phyloP scores from a whole-genome alignment of 257 asterid species.

The Solanum pimpinellifolium region DNA sequence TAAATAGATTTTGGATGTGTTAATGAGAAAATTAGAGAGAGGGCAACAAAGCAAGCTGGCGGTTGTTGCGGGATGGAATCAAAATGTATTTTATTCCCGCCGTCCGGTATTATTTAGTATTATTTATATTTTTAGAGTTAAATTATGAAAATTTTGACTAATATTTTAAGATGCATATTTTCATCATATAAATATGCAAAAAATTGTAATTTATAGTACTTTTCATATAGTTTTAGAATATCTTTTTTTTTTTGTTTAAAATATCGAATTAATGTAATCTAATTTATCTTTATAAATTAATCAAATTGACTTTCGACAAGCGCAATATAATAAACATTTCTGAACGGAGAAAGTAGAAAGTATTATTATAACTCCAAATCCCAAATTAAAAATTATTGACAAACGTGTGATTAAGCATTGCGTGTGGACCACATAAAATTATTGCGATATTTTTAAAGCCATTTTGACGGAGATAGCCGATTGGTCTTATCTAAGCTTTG shows the following conservation, averaged over 20 bases:
- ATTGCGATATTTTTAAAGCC: neutral
- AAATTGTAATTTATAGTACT: too few relatives aligned
- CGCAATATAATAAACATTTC: too few relatives aligned
- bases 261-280: too few relatives aligned
- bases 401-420: neutral
- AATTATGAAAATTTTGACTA: too few relatives aligned
- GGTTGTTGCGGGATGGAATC: neutral
- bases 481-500: neutral
- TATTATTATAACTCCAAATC: neutral
- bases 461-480: neutral
- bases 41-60: neutral
- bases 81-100: neutral
- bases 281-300: too few relatives aligned
- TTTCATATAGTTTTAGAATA: too few relatives aligned
- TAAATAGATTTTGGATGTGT: neutral
- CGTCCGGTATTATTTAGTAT: too few relatives aligned
- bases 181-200: too few relatives aligned
- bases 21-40: neutral
- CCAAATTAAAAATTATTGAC: neutral
- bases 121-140: too few relatives aligned
- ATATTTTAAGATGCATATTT: too few relatives aligned
- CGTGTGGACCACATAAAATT: neutral
- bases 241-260: too few relatives aligned
- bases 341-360: too few relatives aligned
- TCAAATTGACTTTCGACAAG: fast-evolving